These are phyloP conservation scores for Quercus dentata DNA, from an alignment of 306 rosid genomes.

Conservation along the genomic window DNA sequence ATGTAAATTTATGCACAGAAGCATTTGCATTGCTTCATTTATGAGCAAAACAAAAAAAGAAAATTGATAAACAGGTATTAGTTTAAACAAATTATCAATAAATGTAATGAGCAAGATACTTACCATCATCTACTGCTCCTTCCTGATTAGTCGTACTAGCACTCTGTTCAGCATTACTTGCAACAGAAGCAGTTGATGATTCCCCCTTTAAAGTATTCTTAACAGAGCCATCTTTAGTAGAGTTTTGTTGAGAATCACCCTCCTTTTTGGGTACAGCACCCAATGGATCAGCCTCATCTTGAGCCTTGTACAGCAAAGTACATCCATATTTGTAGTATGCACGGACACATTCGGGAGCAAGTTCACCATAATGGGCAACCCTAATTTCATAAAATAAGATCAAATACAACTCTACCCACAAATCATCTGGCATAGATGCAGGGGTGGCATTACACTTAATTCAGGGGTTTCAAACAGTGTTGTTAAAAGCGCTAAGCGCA, in stretches of 20 bases:
- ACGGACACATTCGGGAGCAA: conserved; percentile 77
- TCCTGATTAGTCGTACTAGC: conserved; percentile 39
- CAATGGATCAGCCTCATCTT: conserved; percentile 94
- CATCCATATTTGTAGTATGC: conserved; percentile 87
- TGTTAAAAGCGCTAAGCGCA: no score
- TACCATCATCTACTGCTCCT: conserved; percentile 57
- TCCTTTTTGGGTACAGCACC: conserved; percentile 81
- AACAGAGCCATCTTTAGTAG: conserved; percentile 52
- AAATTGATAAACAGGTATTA: not conserved
- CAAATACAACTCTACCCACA: conserved; percentile 3
- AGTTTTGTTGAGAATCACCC: conserved; percentile 52
- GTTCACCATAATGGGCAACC: conserved; percentile 79
- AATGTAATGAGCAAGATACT: conserved; percentile 25
- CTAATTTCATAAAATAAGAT: conserved; percentile 35
- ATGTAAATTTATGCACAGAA: not conserved
- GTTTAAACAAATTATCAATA: not conserved
- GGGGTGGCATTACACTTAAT: no score
- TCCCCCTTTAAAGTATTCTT: conserved; percentile 60
- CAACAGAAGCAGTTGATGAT: conserved; percentile 58
- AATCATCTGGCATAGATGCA: not conserved
- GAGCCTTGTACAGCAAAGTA: conserved; percentile 85
- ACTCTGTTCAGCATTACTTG: conserved; percentile 51
- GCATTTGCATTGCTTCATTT: not conserved
- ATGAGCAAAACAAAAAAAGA: not conserved
- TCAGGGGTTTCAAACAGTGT: no score